Conservation (phyloP, 208 protist genomes). For the Leishmania braziliensis region DNA sequence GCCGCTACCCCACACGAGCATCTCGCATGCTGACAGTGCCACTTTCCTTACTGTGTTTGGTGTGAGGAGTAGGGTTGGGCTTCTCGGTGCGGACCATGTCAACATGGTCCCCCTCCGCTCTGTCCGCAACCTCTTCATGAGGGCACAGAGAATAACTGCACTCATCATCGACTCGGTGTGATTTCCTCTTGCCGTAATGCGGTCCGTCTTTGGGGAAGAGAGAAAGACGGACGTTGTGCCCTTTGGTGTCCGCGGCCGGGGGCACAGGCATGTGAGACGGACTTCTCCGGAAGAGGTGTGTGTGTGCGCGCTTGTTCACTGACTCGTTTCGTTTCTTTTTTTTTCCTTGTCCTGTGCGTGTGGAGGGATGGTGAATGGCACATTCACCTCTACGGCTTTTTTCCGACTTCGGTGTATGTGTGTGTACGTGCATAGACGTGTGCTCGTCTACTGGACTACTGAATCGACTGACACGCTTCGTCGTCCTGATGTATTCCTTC, state of each 20-base stretch:
- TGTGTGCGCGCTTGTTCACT: neutral
- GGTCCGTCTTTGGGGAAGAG: too few species aligned
- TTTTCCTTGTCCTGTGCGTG: neutral
- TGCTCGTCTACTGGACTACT: neutral
- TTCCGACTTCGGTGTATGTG: neutral
- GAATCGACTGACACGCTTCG: neutral
- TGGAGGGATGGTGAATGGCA: too few species aligned
- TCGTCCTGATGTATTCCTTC: neutral
- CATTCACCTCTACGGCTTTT: too few species aligned
- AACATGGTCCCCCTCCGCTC: neutral
- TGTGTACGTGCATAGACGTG: neutral
- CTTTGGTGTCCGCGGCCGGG: too few species aligned
- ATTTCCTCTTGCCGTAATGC: neutral
- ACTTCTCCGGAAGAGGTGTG: neutral
- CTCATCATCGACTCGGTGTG: neutral
- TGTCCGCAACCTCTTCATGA: neutral
- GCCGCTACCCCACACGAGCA: neutral
- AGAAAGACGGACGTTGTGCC: too few species aligned
- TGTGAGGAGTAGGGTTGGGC: neutral
- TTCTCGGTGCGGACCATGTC: neutral
- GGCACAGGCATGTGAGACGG: too few species aligned
- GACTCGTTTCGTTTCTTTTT: neutral
- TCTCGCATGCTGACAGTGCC: neutral
- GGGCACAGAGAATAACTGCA: neutral
- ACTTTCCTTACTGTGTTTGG: neutral